phyloP scores from a whole-genome alignment of 352 stramenopile species.

The Phytophthora rubi region DNA sequence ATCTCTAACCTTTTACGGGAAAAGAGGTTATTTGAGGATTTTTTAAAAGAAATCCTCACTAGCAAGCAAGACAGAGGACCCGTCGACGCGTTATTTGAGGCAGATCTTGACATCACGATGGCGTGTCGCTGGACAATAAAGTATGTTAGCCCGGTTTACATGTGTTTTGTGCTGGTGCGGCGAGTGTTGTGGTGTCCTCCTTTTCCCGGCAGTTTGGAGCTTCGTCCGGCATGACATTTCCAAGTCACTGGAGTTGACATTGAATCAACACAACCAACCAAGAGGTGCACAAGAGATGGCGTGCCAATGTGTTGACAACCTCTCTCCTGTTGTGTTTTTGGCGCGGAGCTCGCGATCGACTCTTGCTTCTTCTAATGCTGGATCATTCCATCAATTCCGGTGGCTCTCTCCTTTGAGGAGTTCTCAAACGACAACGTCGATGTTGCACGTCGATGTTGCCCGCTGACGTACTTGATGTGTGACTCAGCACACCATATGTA shows the following conservation, averaged over 20 bases:
- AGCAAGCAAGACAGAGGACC: neutral
- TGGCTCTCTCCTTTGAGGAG: no score
- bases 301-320: no score
- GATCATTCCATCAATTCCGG: no score
- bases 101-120: neutral
- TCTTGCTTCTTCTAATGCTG: no score
- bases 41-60: neutral
- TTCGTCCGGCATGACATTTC: no score
- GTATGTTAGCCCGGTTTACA: constrained; percentile 40
- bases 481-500: neutral
- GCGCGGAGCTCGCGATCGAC: no score
- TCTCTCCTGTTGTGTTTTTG: no score
- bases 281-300: no score
- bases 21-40: neutral
- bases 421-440: neutral
- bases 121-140: constrained; percentile 40
- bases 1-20: neutral
- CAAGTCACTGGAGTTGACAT: no score
- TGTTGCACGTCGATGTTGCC: neutral
- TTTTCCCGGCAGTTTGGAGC: no score
- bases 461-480: neutral
- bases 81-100: neutral
- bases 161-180: neutral
- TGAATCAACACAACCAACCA: no score
- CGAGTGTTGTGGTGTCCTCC: no score